Conservation (phyloP, 306 rosid species). For the Malus sylvestris region DNA sequence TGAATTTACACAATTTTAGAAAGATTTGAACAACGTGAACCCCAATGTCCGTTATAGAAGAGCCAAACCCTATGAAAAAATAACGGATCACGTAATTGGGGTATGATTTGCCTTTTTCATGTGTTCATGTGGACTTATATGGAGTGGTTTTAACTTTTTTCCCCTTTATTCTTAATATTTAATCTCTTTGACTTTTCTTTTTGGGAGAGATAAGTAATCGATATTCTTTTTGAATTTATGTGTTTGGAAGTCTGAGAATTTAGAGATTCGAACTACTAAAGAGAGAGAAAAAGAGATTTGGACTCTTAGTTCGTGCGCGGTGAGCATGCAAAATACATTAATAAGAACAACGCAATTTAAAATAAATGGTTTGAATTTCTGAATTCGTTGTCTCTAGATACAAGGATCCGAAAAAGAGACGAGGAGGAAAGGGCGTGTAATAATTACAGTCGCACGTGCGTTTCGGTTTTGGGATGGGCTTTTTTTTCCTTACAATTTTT, state of each 20-base stretch:
- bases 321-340: no score
- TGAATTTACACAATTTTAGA: not conserved
- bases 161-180: slow-evolving; percentile 2
- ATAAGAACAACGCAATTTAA: no score
- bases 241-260: no score
- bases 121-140: slow-evolving; percentile 8
- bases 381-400: no score
- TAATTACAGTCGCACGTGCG: slow-evolving; percentile 84
- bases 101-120: slow-evolving; percentile 25
- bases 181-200: slow-evolving; percentile 27
- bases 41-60: slow-evolving; percentile 48
- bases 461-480: not conserved
- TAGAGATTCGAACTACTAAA: no score
- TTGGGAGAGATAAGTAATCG: not conserved
- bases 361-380: no score
- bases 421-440: slow-evolving; percentile 32
- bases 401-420: not conserved
- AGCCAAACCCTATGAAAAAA: slow-evolving; percentile 22
- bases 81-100: slow-evolving; percentile 77
- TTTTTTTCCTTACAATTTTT: not conserved
- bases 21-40: slow-evolving; percentile 19
- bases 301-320: rapidly evolving
- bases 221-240: no score
- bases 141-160: no score
- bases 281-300: no score